Evolutionary conservation across 164 flowering plant genomes (phyloP).

Genomic region (Vitis amurensis): DNA sequence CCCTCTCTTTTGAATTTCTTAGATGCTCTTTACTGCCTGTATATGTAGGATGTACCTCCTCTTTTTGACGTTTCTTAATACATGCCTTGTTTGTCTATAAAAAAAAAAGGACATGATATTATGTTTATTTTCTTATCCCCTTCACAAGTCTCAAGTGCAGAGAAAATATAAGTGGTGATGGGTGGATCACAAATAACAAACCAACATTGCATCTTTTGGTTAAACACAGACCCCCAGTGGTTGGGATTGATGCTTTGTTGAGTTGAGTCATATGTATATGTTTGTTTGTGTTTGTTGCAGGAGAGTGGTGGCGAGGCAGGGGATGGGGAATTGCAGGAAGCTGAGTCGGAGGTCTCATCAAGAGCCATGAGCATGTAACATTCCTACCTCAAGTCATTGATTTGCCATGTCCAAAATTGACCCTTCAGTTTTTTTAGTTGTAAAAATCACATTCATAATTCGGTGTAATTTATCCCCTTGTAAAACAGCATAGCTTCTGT

Average conservation of each 20-base stretch:
- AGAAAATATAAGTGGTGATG: too few relatives aligned
- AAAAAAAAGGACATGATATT: too few relatives aligned
- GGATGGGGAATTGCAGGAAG: constrained; percentile 52
- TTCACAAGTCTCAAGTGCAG: too few relatives aligned
- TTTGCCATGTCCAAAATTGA: constrained; percentile 25
- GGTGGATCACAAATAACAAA: too few relatives aligned
- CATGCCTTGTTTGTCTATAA: too few relatives aligned
- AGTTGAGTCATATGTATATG: too few relatives aligned
- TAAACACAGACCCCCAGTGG: background rate
- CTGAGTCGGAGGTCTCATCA: constrained; percentile 60
- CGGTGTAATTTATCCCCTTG: constrained; percentile 43
- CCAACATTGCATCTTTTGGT: background rate
- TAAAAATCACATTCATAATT: constrained; percentile 29
- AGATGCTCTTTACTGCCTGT: too few relatives aligned
- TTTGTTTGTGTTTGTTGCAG: constrained; percentile 22
- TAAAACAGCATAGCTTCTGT: constrained; percentile 31
- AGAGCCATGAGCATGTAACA: constrained; percentile 88
- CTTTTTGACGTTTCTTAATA: too few relatives aligned
- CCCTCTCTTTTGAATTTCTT: too few relatives aligned
- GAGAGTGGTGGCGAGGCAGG: constrained; percentile 25
- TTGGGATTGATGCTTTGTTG: background rate
- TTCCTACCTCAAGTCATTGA: constrained; percentile 8
- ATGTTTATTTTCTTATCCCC: too few relatives aligned
- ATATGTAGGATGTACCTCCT: too few relatives aligned
- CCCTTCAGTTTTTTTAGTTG: constrained; percentile 10